Base-by-base conservation (phyloP, 2,329 filamentous ascomycete genomes). In the Bipolaris zeicola region DNA sequence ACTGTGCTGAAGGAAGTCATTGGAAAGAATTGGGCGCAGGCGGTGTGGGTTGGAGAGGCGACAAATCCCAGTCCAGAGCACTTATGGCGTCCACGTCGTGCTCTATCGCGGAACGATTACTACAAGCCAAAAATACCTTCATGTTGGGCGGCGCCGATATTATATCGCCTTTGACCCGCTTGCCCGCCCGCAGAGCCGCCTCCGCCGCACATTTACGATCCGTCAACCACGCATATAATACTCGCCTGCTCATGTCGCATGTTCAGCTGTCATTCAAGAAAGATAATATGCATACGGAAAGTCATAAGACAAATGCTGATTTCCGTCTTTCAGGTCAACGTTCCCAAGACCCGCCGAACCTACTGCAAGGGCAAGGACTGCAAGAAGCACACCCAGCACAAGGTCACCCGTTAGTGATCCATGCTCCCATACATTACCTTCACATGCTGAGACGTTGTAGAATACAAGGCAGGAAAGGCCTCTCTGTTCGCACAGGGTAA, bases 401-500 rank as follows among this genome's bases (percentile, higher is more conserved):
- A 69, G 67, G 67, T 69, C 64, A 69, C 67, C 63, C 81, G 71
- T 74, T 53, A 69, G 72, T 72, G 58, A 38, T 34, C 59, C 50
- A 26, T 38, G 44, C 36, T 24, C 47, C 39, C 26, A 47, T 28
- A 45, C 43, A 45, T 39, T 16, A 24, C 41, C 24, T 31, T 54
- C 22, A 43, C 26, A 68, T 69, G 67, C 68, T 75, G 65, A 75
- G 60, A 50, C 22, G 56, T 55, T 48, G 62, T 64, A 75, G 72
- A 96, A 85, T 96, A 96, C 89, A 96, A 96, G 86, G 91, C 91
- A 79, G 91, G 91, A 82, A 96, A 96, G 88, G 92, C 92, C 79
- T 96, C 92, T 78, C 86, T 94, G 71, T 96, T 92, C 86, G 92
- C 92, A 70, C 94, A 99, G 88, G 94, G 94, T 88, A 99, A 98